Evolutionary conservation across 2,329 filamentous ascomycete genomes (phyloP).

Genomic region (Epichloe bromicola): DNA sequence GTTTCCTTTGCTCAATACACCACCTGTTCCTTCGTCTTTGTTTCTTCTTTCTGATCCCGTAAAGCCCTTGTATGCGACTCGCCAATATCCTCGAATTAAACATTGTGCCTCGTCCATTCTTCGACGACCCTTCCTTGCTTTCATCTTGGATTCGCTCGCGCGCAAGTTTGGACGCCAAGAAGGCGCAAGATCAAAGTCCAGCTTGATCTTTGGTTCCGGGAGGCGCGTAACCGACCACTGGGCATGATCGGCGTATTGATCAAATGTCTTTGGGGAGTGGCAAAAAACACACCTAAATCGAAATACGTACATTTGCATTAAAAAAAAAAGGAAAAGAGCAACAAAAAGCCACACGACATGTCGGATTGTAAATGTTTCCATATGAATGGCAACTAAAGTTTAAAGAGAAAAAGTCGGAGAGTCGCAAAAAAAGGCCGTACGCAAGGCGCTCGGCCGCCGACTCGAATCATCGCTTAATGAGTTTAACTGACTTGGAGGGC

Average conservation of each 20-base stretch:
- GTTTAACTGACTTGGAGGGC: constrained; percentile 1
- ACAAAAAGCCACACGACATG: constrained; percentile 6
- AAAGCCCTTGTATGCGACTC: constrained; percentile 4
- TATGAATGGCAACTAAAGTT: constrained; percentile 6
- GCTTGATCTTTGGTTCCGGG: constrained; percentile 9
- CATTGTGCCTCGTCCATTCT: constrained; percentile 6
- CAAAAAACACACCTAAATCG: constrained; percentile 2
- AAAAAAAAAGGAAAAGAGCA: constrained; percentile 6
- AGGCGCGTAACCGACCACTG: not conserved
- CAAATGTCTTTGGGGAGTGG: constrained; percentile 1
- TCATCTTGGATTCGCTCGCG: constrained; percentile 1
- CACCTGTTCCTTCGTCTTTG: not conserved
- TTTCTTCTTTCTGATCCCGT: not conserved
- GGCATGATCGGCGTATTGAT: not conserved
- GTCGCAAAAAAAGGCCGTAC: not conserved
- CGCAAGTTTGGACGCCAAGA: constrained; percentile 7
- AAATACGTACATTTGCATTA: not conserved
- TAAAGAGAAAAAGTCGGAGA: not conserved
- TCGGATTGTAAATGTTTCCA: not conserved
- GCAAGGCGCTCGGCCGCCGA: not conserved
- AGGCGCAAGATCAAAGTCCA: constrained; percentile 20
- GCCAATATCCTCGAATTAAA: constrained; percentile 6
- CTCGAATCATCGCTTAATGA: constrained; percentile 1
- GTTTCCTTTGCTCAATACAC: not conserved
- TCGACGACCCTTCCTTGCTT: constrained; percentile 1